Evolutionary conservation across 164 flowering plant genomes (phyloP), one percentile per base, ranked within the genome.

Genomic region (Nelumbo lutea): DNA sequence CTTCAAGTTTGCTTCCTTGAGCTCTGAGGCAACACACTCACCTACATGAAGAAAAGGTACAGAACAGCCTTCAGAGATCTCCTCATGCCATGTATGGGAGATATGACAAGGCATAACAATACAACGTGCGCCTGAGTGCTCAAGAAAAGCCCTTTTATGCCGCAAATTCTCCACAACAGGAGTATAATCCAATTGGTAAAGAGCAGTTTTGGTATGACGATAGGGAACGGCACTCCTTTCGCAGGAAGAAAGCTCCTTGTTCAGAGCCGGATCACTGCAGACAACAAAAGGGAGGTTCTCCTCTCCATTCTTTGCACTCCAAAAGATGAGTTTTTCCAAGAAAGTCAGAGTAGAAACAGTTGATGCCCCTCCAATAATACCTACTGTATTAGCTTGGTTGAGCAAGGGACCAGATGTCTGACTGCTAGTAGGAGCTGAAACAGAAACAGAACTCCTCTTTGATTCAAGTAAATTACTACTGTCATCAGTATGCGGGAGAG

Each of bases 51-150:
- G 84, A 66, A 88, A 80, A 39, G 84, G 85, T 41, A 87, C 79
- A 62, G 88, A 79, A 70, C 86, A 85, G 9, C 85, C 94, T 53
- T 85, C 61, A 15, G 86, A 83, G 53, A 90, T 73, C 71, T 90
- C 83, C 8, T 66, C 74, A 75, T 86, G 78, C 92, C 90, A 88
- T 3, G 81, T 74, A 78, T 90, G 90, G 1, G 82, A 82, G 39
- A 87, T 53, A 77, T 88, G 86, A 70, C 93, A 92, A 10, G 97
- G 97, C 90, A 90, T 87, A 41, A 85, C 91, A 40, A 90, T 83
- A 80, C 90, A 88, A 5, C 81, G 79, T 72, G 90, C 94, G 56
- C 96, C 96, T 3, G 86, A 83, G 46, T 79, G 73, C 81, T 87
- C 96, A 44, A 90, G 89, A 76, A 84, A 88, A 43, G 15, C 52